Base-by-base conservation (phyloP, 306 rosid species). In the Castanea mollissima region DNA sequence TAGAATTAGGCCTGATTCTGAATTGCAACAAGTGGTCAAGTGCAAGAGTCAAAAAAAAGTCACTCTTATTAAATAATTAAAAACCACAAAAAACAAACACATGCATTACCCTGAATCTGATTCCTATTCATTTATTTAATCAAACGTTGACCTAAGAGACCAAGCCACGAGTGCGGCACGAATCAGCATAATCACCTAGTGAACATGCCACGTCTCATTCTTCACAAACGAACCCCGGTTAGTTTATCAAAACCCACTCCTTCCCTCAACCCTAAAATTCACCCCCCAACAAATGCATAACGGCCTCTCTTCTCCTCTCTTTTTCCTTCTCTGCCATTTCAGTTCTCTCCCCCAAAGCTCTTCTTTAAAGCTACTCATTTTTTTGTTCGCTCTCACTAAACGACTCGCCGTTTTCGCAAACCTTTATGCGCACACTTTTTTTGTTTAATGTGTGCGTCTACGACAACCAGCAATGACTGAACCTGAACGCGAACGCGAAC, bases 401-500 rank as follows among this genome's bases (percentile, higher is more conserved):
- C 5, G 65, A 59, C 31, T 12, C 2, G 65, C 16, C 65, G 65
- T 59, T 59, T 23, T 4, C 23, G 14, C 15, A 21, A 58, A 58
- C 29, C 4, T 15, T 63, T 35, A 0, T 0, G 2, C 11, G 7
- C 46, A 38, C 46, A 5, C 41, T 15, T 52, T 69, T 38, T 5
- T 34, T 34, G 2, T 19, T 71, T 73, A 81, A 29, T 74, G 79
- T 76, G 90, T 74, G 65, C 81, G 86, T 75, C 46, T 29, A 21
- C 20, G 54, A 49, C 14, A 9, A 0, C 52, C 52, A 11, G 52
- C 80, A 82, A 94, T 94, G 98, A 92, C 91, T 79, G 97, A 88
- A 54, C 86, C 80, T 38, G 44, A 38, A 6, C 44, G 44, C 44
- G 44, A 38, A 38, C 44, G 44, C 10, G 44, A 38, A 41, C 46